Conservation (phyloP, 2,329 filamentous ascomycete species). For the Nakataea oryzae region DNA sequence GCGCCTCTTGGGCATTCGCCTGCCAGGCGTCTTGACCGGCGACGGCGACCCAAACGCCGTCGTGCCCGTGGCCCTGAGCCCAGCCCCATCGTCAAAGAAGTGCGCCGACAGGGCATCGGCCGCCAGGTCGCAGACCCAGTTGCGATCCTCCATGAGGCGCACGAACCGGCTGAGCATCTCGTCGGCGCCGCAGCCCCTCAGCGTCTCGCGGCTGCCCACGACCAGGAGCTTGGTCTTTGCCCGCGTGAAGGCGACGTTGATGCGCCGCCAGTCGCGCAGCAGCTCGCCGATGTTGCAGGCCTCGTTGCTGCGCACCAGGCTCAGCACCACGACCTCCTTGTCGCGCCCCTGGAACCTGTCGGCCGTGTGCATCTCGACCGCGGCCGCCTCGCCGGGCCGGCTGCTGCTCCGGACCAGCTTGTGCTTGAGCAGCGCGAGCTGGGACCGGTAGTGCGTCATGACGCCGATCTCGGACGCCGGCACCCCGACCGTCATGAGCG, state of each 20-base stretch:
- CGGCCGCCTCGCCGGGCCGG: not conserved
- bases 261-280: conserved; percentile 79
- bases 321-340: conserved; percentile 84
- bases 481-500: conserved; percentile 67
- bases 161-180: conserved; percentile 73
- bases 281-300: conserved; percentile 77
- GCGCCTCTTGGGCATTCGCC: not conserved
- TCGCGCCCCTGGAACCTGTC: conserved; percentile 95
- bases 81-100: conserved; percentile 48
- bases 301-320: conserved; percentile 80
- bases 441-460: conserved; percentile 93
- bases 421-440: conserved; percentile 74
- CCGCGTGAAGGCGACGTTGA: conserved; percentile 92
- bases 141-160: conserved; percentile 59
- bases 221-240: conserved; percentile 88
- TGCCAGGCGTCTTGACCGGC: conserved; percentile 5
- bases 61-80: conserved; percentile 10
- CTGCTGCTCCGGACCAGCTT: conserved; percentile 39
- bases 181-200: conserved; percentile 46
- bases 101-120: conserved; percentile 55
- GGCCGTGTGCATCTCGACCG: conserved; percentile 88
- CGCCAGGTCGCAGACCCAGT: conserved; percentile 73
- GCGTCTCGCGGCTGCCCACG: conserved; percentile 69
- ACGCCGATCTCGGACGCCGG: conserved; percentile 72
- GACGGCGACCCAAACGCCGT: conserved; percentile 1